Conservation (phyloP, 306 rosid species). For the Cucumis cinereus region DNA sequence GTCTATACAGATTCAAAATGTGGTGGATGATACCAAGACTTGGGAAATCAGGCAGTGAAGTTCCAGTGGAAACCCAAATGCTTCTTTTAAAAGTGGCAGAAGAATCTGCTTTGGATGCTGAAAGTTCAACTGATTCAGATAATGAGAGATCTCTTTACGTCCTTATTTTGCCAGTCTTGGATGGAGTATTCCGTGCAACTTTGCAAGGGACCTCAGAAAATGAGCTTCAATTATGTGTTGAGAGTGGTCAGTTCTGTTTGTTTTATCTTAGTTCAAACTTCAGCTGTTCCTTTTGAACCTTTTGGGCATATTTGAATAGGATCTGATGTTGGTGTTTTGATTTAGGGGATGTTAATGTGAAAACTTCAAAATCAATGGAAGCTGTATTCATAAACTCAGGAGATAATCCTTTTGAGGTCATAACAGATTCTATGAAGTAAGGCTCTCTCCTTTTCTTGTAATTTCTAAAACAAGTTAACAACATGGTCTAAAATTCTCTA, state of each 20-base stretch:
- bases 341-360: conserved; percentile 44
- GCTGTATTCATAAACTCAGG: conserved; percentile 58
- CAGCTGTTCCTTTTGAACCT: background rate
- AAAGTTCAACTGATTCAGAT: conserved; percentile 20
- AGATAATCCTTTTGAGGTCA: conserved; percentile 51
- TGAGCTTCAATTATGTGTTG: conserved; percentile 53
- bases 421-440: conserved; percentile 50
- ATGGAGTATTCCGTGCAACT: conserved; percentile 49
- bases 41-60: conserved; percentile 39
- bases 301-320: background rate
- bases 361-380: conserved; percentile 41
- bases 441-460: background rate
- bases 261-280: background rate
- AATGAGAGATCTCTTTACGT: conserved; percentile 25
- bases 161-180: conserved; percentile 60
- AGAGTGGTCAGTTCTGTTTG: conserved; percentile 40
- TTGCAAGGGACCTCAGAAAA: conserved; percentile 47
- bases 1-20: conserved; percentile 47
- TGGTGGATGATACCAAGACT: conserved; percentile 77
- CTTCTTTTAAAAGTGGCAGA: conserved; percentile 49
- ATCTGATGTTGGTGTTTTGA: conserved; percentile 3
- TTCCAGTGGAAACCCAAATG: conserved; percentile 67
- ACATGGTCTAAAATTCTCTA: background rate
- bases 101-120: conserved; percentile 21
- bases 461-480: background rate